Evolutionary conservation across 2,329 filamentous ascomycete species (phyloP), one percentile per base, ranked within the genome.

Genomic region (Huntiella savannae): DNA sequence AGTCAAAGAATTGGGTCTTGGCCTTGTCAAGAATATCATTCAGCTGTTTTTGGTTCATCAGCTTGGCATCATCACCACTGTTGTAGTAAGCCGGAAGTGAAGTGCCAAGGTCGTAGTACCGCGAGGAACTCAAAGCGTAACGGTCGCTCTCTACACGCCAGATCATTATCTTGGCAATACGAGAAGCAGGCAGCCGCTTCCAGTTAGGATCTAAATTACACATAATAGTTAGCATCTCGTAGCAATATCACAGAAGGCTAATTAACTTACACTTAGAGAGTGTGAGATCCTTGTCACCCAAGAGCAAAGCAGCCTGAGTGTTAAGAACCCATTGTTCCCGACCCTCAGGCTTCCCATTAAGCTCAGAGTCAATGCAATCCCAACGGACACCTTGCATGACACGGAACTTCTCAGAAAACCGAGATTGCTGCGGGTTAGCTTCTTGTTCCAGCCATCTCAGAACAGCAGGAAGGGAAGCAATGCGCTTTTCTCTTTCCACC

Each of bases 261-360:
- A 5, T 35, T 2, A 17, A 63, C 71, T 62, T 61, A 77, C 73
- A 79, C 63, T 67, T 64, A 11, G 72, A 70, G 3, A 80, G 63
- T 11, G 64, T 61, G 15, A 77, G 60, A 53, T 80, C 76, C 54
- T 77, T 78, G 54, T 79, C 74, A 11, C 76, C 76, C 1, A 80
- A 62, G 6, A 80, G 65, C 11, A 79, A 60, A 6, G 76, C 75
- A 43, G 71, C 74, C 48, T 79, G 71, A 3, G 70, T 73, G 54
- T 79, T 80, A 43, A 79, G 65, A 47, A 79, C 59, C 75, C 76
- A 80, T 53, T 75, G 73, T 53, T 79, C 75, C 43, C 74, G 67
- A n/a, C 73, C 75, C 40, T 68, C 68, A 1, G 66, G 53, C 8
- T 68, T 70, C 5, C 69, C 68, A 4, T 68, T 71, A 11, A 67